These are phyloP conservation scores for Artemisia tridentata DNA, from an alignment of 129 eudicot species.

Conservation along the genomic window DNA sequence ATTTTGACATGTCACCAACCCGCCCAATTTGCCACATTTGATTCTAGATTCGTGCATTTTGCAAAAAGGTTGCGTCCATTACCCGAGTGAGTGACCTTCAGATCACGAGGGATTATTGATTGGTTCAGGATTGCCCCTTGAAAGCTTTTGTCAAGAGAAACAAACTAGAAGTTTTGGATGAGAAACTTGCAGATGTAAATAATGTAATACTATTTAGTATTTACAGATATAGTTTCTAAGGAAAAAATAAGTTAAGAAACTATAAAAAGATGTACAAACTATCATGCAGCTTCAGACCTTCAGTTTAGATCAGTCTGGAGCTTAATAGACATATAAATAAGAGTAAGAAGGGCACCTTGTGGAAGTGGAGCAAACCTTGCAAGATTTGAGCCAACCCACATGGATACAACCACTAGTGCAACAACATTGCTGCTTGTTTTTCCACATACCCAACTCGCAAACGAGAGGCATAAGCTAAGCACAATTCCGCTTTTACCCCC, in stretches of 20 bases:
- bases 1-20: not conserved
- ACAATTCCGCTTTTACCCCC: constrained; percentile 78
- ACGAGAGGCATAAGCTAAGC: constrained; percentile 70
- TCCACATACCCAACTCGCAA: constrained; percentile 93
- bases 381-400: constrained; percentile 80
- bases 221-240: constrained; percentile 11
- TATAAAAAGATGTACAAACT: constrained; percentile 3
- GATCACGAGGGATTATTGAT: not conserved
- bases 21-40: not conserved
- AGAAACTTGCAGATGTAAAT: constrained; percentile 9
- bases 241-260: not conserved
- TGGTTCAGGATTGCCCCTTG: not conserved
- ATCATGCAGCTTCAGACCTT: constrained; percentile 35
- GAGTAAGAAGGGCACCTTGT: constrained; percentile 91
- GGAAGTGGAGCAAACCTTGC: constrained; percentile 75
- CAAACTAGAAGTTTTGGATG: not conserved
- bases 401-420: constrained; percentile 54
- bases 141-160: not conserved
- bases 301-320: constrained; percentile 63
- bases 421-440: constrained; percentile 80
- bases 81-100: not conserved
- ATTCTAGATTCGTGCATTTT: not conserved
- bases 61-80: not conserved
- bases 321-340: constrained; percentile 82
- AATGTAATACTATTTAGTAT: not conserved